Conservation (phyloP, 768 basidiomycete species). For the Auricularia sp. region DNA sequence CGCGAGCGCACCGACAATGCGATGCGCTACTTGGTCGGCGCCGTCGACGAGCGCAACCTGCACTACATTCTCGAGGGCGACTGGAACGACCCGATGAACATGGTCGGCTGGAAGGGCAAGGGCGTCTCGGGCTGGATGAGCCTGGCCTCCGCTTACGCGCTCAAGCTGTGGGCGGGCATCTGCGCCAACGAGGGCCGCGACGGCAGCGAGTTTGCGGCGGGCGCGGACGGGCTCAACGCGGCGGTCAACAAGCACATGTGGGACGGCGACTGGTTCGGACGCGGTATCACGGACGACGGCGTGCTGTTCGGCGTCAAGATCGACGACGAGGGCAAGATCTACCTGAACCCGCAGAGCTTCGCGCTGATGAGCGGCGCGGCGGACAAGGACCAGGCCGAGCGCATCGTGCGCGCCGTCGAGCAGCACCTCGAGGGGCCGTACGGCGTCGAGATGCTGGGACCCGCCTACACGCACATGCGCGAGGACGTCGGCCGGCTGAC, state of each 20-base stretch:
- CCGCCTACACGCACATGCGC: slow-evolving; percentile 2
- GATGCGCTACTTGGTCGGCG: not conserved
- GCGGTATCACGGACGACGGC: slow-evolving; percentile 2
- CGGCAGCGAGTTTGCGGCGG: not conserved
- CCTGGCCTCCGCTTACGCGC: not conserved
- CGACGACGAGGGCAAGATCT: slow-evolving; percentile 3
- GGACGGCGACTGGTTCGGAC: slow-evolving; percentile 3
- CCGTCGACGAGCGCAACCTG: not conserved
- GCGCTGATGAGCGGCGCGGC: not conserved
- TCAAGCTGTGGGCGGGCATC: not conserved
- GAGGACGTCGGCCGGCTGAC: slow-evolving; percentile 3
- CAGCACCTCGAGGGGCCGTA: slow-evolving; percentile 2
- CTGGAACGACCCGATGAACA: slow-evolving; percentile 4
- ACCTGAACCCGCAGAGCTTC: slow-evolving; percentile 2
- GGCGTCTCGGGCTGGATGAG: slow-evolving; percentile 1
- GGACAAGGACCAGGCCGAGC: not conserved
- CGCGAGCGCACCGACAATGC: not conserved
- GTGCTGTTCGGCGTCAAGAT: slow-evolving; percentile 1
- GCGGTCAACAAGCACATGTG: slow-evolving; percentile 1
- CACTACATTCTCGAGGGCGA: slow-evolving; percentile 3
- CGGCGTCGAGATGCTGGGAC: not conserved
- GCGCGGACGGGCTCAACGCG: not conserved
- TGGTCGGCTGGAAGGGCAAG: slow-evolving; percentile 1
- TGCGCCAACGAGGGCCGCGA: not conserved
- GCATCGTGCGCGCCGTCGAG: slow-evolving; percentile 2